Conservation (phyloP, 2,329 filamentous ascomycete species). For the Periconia macrospinosa region DNA sequence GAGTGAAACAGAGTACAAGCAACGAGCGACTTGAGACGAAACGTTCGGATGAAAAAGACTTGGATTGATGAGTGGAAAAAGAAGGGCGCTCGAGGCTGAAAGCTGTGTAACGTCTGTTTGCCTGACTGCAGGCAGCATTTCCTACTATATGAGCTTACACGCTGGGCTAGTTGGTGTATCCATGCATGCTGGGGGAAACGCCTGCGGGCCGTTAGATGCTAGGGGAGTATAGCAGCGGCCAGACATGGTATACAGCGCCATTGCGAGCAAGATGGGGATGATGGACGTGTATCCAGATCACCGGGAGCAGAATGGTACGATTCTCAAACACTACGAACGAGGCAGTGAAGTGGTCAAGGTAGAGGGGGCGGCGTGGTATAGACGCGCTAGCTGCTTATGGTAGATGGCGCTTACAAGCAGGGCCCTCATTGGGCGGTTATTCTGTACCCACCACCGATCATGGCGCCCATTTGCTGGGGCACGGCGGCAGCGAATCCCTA, state of each 20-base stretch:
- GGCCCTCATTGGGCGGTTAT: constrained; percentile 9
- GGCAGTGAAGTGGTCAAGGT: constrained; percentile 4
- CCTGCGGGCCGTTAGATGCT: constrained; percentile 6
- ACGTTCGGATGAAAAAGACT: background rate
- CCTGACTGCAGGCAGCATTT: constrained; percentile 32
- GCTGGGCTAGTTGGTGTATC: constrained; percentile 5
- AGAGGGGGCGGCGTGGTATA: constrained; percentile 10
- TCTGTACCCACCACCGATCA: constrained; percentile 4
- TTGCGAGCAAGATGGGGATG: constrained; percentile 18
- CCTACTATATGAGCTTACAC: constrained; percentile 32
- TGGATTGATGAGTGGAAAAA: too few relatives aligned
- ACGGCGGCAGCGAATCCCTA: constrained; percentile 10
- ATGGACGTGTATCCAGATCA: constrained; percentile 14
- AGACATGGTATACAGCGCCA: constrained; percentile 18
- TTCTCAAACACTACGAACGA: constrained; percentile 6
- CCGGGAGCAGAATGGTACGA: constrained; percentile 21
- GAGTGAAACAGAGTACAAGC: background rate
- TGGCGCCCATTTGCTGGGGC: constrained; percentile 2
- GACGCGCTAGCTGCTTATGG: constrained; percentile 9
- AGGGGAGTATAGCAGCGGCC: constrained; percentile 17
- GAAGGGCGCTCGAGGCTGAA: constrained; percentile 19
- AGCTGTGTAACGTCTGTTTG: constrained; percentile 25
- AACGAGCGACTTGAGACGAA: constrained; percentile 1
- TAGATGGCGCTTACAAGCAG: constrained; percentile 15
- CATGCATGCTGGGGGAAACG: constrained; percentile 6